Evolutionary conservation across 768 basidiomycete species (phyloP), one percentile per base, ranked within the genome.

Genomic region (Russula ochroleuca): DNA sequence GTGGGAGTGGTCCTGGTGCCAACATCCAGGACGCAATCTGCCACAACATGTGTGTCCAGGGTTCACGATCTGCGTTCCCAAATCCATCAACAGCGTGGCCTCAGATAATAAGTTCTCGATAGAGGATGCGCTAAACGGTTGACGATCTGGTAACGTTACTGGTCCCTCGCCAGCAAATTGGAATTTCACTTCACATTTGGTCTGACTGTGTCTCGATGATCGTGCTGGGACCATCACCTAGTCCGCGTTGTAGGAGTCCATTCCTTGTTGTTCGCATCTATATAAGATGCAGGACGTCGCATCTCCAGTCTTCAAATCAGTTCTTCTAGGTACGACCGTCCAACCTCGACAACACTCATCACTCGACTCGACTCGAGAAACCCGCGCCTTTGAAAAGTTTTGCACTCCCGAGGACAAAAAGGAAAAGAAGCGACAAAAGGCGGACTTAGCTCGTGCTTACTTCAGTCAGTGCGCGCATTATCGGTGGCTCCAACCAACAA

Each of bases 271-370:
- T 40, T 38, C 51, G 35, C 43, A 57, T 51, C 53, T 65, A 65
- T 65, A 65, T 61, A 65, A 65, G 64, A 65, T 57, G 64, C 55
- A 55, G 52, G 45, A 55, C 63, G 28, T 50, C 6, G 19, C 54
- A 33, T 61, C 45, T 61, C 51, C 41, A 61, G 17, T 31, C 64
- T 31, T 38, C 59, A 54, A 57, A 28, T 40, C 38, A 56, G 53
- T 19, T 40, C 63, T 35, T 57, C 25, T 25, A 17, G 23, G 37
- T 45, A 23, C 37, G 3, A 28, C 40, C 41, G n/a, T 31, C 28
- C 51, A 21, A 15, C 53, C 53, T 21, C 45, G 45, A 47, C 45
- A 21, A 8, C 37, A 25, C 45, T 25, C 47, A 40, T 40, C 57
- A 35, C 40, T 47, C 51, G 17, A 14, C 38, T 41, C 55, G 13